phyloP scores from a whole-genome alignment of 306 rosid genomes.

The Fagus sylvatica region DNA sequence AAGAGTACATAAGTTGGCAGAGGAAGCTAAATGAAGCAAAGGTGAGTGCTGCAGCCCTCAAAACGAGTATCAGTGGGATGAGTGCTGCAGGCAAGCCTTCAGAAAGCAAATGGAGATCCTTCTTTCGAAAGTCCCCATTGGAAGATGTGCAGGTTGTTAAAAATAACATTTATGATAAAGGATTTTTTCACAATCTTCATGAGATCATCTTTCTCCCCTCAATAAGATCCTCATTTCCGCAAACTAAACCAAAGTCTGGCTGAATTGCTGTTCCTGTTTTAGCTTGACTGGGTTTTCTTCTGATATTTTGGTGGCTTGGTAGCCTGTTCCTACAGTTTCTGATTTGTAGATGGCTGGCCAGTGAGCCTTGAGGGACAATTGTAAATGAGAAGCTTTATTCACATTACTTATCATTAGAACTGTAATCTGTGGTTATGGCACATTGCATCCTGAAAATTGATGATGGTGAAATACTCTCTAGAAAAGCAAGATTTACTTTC shows the following conservation, averaged over 20 bases:
- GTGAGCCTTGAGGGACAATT: background rate
- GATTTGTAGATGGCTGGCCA: background rate
- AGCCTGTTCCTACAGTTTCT: no score
- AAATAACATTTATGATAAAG: conserved; percentile 8
- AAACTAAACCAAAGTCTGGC: background rate
- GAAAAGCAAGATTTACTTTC: no score
- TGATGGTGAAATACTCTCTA: no score
- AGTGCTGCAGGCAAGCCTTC: no score
- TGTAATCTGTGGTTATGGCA: background rate
- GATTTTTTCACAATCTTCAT: conserved; percentile 55
- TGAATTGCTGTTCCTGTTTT: no score
- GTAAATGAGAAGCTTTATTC: background rate
- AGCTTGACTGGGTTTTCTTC: no score
- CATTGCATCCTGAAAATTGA: no score
- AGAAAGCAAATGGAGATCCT: conserved; percentile 44
- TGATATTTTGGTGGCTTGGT: no score
- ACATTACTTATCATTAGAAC: background rate
- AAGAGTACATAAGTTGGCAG: conserved; percentile 70
- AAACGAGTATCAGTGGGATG: conserved; percentile 37
- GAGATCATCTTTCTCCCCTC: conserved; percentile 74
- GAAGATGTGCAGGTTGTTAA: conserved; percentile 30
- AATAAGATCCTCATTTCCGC: conserved; percentile 40
- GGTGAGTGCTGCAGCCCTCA: conserved; percentile 64
- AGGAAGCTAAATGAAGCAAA: conserved; percentile 69
- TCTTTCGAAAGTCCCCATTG: conserved; percentile 61